Base-by-base conservation (phyloP, 2,329 filamentous ascomycete species). In the Stachybotrys elegans region DNA sequence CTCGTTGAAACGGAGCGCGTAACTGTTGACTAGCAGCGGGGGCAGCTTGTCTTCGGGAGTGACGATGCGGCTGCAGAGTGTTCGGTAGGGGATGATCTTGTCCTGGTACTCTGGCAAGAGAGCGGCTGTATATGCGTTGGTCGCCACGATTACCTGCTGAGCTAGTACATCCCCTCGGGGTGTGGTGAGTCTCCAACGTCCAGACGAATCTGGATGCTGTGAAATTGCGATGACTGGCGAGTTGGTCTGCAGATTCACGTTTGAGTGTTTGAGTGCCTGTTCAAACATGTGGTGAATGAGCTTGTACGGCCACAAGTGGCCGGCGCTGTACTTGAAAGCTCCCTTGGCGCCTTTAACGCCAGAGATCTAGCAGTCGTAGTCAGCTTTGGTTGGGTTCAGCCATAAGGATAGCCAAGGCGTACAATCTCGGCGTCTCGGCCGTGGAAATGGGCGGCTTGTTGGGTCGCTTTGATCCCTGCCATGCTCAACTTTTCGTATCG, bases 281-380 rank as follows among this genome's bases (percentile, higher is more conserved):
- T 47, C 34, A 36, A 62, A 49, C 22, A 63, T 47, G 17, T 52
- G 47, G 3, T 52, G 45, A 3, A 64, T 48, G 6, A 66, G 48
- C 36, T 66, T 65, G 46, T 63, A 66, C 0, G 56, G 62, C 57
- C 56, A 64, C 1, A 62, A 13, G 29, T 57, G 54, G 1, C 50
- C 54, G 0, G 56, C 53, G 0, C 51, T 60, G 39, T 61, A 67
- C 6, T 53, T 60, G 45, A 64, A 59, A 5, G 49, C 57, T 3
- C 55, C 58, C 37, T 61, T 59, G 2, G 65, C 65, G 3, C 59
- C 62, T 27, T 65, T 67, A 31, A 71, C 52, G 2, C 61, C 63
- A 1, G 65, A 52, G 22, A 60, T 22, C 62, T 58, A 16, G 7
- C 2, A 17, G 12, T 22, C 36, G 40, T 1, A 43, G 21, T 2